Conservation (phyloP, 495 filamentous ascomycete species). For the Physcia stellaris region DNA sequence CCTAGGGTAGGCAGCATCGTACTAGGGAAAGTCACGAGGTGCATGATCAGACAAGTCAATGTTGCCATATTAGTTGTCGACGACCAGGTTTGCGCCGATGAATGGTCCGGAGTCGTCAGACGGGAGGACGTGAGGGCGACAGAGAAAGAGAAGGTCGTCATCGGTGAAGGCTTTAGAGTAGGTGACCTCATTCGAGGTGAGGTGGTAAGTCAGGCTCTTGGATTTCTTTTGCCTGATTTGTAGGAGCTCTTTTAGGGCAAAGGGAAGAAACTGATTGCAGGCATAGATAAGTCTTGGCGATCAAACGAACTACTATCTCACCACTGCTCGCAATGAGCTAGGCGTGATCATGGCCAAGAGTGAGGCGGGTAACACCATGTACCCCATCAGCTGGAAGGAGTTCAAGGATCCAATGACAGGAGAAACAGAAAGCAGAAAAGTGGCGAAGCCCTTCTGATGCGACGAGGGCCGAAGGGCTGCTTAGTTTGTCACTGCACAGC, state of each 20-base stretch:
- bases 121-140: conserved; percentile 87
- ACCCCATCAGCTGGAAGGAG: conserved; percentile 88
- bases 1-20: conserved; percentile 70
- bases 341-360: conserved; percentile 91
- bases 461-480: no score
- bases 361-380: conserved; percentile 78
- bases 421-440: conserved; percentile 67
- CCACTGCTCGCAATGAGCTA: conserved; percentile 76
- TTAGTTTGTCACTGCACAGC: no score
- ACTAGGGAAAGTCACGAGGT: conserved; percentile 71
- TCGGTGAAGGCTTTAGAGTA: conserved; percentile 81
- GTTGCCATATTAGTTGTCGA: conserved; percentile 50
- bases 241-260: neutral
- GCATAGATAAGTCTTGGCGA: conserved; percentile 76
- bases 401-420: conserved; percentile 78
- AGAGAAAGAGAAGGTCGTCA: conserved; percentile 87
- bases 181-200: conserved; percentile 85
- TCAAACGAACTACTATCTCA: conserved; percentile 84
- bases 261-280: neutral
- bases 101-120: conserved; percentile 41
- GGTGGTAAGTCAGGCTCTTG: conserved; percentile 43
- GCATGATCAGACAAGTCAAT: conserved; percentile 67
- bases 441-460: conserved; percentile 76
- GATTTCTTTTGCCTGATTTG: neutral
- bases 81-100: conserved; percentile 34